These are phyloP conservation scores for Rhodotorula babjevae DNA, from an alignment of 768 basidiomycete genomes.

Conservation along the genomic window DNA sequence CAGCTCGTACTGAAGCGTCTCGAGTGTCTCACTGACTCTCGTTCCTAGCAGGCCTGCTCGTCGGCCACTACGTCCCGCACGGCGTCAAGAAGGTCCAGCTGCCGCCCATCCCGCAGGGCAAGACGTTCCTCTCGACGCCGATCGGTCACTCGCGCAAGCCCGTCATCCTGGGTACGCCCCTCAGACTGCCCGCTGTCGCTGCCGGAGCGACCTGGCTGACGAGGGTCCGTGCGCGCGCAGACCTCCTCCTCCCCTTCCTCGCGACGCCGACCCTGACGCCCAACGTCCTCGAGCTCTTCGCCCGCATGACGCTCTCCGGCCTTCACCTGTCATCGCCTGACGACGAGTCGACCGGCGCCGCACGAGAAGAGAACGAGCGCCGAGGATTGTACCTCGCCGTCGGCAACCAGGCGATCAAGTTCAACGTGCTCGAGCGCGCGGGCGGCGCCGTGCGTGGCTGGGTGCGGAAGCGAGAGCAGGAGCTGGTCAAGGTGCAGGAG, in stretches of 20 bases:
- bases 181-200: no score
- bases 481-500: neutral
- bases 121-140: slow-evolving; percentile 29
- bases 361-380: no score
- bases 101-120: slow-evolving; percentile 1
- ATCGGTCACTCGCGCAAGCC: slow-evolving; percentile 37
- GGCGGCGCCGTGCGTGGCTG: slow-evolving; percentile 3
- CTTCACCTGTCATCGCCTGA: no score
- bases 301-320: slow-evolving; percentile 20
- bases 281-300: slow-evolving; percentile 36
- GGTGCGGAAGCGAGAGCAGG: neutral
- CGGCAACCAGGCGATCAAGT: slow-evolving; percentile 38
- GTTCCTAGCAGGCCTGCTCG: slow-evolving; percentile 1
- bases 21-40: neutral
- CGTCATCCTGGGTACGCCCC: slow-evolving; percentile 15
- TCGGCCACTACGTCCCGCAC: slow-evolving; percentile 22
- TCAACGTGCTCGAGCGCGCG: slow-evolving; percentile 18
- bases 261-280: neutral
- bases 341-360: no score
- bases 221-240: neutral
- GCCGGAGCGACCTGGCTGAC: no score
- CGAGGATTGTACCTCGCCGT: slow-evolving; percentile 16
- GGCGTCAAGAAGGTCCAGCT: neutral
- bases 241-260: slow-evolving; percentile 17
- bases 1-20: no score